Evolutionary conservation across 1,284 basidiomycete genomes (phyloP).

Genomic region (Coniferiporia sulphurascens): DNA sequence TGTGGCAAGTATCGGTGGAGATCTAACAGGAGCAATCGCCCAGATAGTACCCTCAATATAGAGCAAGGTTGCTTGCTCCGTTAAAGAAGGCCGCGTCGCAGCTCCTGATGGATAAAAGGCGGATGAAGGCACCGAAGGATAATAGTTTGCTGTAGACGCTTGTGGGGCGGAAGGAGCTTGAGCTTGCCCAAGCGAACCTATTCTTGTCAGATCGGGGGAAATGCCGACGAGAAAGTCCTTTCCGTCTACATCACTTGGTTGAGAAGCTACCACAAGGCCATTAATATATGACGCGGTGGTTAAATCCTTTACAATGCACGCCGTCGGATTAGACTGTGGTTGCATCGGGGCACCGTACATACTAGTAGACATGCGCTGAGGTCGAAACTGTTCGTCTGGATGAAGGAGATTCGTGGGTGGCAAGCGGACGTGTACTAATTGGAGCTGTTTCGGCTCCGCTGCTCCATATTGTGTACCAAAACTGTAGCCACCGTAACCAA

Average conservation of each 20-base stretch:
- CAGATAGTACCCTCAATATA: slow-evolving; percentile 79
- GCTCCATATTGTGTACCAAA: slow-evolving; percentile 32
- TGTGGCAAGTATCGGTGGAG: slow-evolving; percentile 23
- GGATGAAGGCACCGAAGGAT: slow-evolving; percentile 29
- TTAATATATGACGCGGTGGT: slow-evolving; percentile 49
- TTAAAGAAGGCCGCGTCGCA: slow-evolving; percentile 55
- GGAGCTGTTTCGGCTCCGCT: slow-evolving; percentile 44
- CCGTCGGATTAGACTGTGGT: slow-evolving; percentile 49
- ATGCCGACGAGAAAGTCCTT: slow-evolving; percentile 73
- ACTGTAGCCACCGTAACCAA: slow-evolving; percentile 39
- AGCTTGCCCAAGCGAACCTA: slow-evolving; percentile 58
- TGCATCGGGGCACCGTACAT: slow-evolving; percentile 44
- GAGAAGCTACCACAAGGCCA: slow-evolving; percentile 62
- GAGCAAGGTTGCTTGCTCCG: slow-evolving; percentile 72
- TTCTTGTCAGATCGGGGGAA: slow-evolving; percentile 71
- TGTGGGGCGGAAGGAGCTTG: slow-evolving; percentile 38
- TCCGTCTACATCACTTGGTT: slow-evolving; percentile 67
- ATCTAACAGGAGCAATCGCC: slow-evolving; percentile 64
- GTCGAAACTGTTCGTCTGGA: slow-evolving; percentile 61
- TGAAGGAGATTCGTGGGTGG: slow-evolving; percentile 74
- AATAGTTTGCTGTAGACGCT: slow-evolving; percentile 29
- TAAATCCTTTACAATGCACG: slow-evolving; percentile 48
- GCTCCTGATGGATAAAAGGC: slow-evolving; percentile 31
- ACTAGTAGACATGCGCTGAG: slow-evolving; percentile 30
- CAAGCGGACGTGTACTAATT: slow-evolving; percentile 73